Conservation (phyloP, 441 rosid species). For the Corymbia citriodora region DNA sequence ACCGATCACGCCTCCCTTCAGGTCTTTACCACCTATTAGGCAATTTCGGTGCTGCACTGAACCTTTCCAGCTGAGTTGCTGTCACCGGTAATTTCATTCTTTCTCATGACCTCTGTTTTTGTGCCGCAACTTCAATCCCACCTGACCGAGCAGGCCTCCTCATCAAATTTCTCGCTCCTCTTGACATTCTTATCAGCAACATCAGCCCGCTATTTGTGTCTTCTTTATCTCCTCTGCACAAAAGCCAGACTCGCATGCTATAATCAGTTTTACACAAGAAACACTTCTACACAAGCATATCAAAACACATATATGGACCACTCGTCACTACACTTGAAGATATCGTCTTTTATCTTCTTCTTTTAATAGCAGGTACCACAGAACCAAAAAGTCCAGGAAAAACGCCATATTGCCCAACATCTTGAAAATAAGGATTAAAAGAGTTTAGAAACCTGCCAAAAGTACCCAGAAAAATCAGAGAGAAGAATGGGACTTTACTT, state of each 20-base stretch:
- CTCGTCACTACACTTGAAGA: background rate
- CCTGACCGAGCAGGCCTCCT: constrained; percentile 25
- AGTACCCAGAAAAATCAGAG: background rate
- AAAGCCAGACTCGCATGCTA: background rate
- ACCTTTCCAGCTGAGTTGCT: background rate
- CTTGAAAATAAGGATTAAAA: background rate
- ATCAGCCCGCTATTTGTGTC: constrained; percentile 20
- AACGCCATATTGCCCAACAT: background rate
- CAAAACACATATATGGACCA: background rate
- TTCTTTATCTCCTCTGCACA: constrained; percentile 53
- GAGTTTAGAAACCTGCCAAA: background rate
- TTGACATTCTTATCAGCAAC: constrained; percentile 29
- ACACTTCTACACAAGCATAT: background rate
- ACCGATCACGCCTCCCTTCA: background rate
- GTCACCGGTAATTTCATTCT: background rate
- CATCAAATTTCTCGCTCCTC: constrained; percentile 31
- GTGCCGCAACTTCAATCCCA: background rate
- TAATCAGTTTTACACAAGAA: background rate
- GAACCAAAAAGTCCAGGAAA: background rate
- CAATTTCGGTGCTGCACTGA: background rate
- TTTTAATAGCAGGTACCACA: background rate
- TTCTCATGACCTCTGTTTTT: background rate
- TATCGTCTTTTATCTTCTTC: background rate
- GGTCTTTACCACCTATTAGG: background rate
- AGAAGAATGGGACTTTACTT: background rate